These are phyloP conservation scores for Aphanoascus verrucosus DNA, from an alignment of 2,329 filamentous ascomycete species.

Conservation along the genomic window DNA sequence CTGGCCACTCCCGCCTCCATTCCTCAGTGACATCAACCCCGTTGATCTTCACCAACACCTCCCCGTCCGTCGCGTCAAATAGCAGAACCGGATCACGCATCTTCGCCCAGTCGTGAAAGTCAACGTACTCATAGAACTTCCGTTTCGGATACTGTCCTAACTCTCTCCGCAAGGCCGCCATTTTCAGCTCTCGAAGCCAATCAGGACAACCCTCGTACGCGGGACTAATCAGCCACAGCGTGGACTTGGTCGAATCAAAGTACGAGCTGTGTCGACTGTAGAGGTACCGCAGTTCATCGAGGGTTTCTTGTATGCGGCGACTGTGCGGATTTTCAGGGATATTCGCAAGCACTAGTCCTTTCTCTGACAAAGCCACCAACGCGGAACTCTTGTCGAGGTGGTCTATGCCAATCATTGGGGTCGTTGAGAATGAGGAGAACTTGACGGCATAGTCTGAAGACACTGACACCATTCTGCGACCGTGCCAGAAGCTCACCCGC, in stretches of 20 bases:
- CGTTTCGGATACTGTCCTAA: not conserved
- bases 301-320: not conserved
- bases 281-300: constrained; percentile 3
- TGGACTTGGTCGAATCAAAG: not conserved
- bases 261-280: not conserved
- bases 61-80: not conserved
- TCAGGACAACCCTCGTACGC: constrained; percentile 2
- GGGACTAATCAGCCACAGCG: not conserved
- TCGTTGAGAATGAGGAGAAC: not conserved
- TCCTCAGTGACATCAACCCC: constrained; percentile 5
- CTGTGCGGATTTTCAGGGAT: constrained; percentile 2
- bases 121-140: constrained; percentile 1
- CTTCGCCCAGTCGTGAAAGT: not conserved
- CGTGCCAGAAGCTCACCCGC: not conserved
- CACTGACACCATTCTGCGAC: not conserved
- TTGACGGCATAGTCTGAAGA: constrained; percentile 5
- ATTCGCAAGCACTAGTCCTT: not conserved
- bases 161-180: constrained; percentile 2
- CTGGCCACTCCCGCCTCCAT: constrained; percentile 3
- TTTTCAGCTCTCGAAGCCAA: constrained; percentile 3
- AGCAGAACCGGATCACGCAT: not conserved
- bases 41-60: constrained; percentile 1
- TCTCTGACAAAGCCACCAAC: not conserved
- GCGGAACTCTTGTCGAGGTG: not conserved
- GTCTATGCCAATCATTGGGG: not conserved